Conservation (phyloP, 306 rosid species). For the Ormosia emarginata region DNA sequence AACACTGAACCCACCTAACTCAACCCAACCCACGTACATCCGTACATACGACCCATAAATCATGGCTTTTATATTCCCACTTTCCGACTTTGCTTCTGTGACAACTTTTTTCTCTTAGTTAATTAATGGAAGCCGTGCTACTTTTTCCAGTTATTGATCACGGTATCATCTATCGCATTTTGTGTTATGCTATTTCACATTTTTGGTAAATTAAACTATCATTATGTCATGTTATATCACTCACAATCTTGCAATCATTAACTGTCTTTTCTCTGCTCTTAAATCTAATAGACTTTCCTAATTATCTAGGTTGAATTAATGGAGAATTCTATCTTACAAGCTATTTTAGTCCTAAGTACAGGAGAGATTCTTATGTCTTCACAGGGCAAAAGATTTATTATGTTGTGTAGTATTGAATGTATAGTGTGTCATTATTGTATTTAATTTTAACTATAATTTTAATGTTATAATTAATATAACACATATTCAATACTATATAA, state of each 20-base stretch:
- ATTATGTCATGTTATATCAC: not conserved
- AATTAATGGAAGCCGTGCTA: conserved; percentile 17
- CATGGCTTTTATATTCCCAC: conserved; percentile 26
- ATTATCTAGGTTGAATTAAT: not conserved
- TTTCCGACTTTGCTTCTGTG: conserved; percentile 27
- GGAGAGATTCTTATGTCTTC: too few relatives aligned
- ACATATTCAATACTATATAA: too few relatives aligned
- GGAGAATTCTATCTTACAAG: too few relatives aligned
- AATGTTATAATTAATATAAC: too few relatives aligned
- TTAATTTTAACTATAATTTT: too few relatives aligned
- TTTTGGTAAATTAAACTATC: not conserved
- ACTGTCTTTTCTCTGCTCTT: not conserved
- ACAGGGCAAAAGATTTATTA: too few relatives aligned
- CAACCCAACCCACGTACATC: too few relatives aligned
- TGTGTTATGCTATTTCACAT: not conserved
- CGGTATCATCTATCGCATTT: conserved; percentile 9
- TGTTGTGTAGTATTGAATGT: too few relatives aligned
- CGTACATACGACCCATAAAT: too few relatives aligned
- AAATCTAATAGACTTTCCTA: not conserved
- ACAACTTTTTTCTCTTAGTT: conserved; percentile 18
- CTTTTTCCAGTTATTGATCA: conserved; percentile 4
- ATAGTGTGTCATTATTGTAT: too few relatives aligned
- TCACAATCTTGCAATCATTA: conserved; percentile 21
- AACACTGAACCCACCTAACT: too few relatives aligned
- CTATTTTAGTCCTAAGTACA: not conserved